These are phyloP conservation scores for Exserohilum rostratum DNA, from an alignment of 2,329 filamentous ascomycete species.

Conservation along the genomic window DNA sequence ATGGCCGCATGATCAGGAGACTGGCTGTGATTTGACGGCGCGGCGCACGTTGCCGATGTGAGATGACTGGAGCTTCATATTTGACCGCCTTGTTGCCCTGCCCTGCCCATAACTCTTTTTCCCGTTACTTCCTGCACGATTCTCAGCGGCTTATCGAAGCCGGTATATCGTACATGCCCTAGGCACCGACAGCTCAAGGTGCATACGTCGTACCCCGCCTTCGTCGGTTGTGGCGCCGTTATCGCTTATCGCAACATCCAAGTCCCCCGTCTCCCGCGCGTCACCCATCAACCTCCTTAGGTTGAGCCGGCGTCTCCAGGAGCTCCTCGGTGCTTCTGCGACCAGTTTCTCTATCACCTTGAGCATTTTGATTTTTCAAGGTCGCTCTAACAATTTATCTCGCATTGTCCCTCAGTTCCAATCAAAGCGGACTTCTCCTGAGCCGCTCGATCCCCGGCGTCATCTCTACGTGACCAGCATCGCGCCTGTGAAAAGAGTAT, in stretches of 20 bases:
- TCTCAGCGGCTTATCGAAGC: neutral
- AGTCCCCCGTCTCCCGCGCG: constrained; percentile 19
- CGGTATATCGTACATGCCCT: neutral
- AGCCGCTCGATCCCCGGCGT: neutral
- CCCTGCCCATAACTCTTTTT: neutral
- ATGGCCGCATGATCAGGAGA: constrained; percentile 23
- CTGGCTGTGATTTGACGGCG: constrained; percentile 13
- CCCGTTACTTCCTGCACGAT: neutral
- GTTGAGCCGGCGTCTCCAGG: neutral
- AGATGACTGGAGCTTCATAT: neutral
- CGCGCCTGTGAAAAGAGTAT: neutral
- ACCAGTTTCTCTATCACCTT: neutral
- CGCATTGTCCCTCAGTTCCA: neutral
- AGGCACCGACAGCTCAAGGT: constrained; percentile 1
- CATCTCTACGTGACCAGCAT: neutral
- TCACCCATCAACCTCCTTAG: constrained; percentile 21
- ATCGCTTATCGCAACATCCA: constrained; percentile 28
- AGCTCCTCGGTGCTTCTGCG: neutral
- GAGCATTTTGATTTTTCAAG: neutral
- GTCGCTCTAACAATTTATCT: neutral
- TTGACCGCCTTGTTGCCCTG: neutral
- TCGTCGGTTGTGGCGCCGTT: constrained; percentile 29
- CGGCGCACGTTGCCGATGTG: neutral
- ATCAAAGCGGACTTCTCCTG: neutral
- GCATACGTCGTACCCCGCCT: constrained; percentile 9